Evolutionary conservation across 2,329 filamentous ascomycete species (phyloP), one percentile per base, ranked within the genome.

Genomic region (Colletotrichum sp.): DNA sequence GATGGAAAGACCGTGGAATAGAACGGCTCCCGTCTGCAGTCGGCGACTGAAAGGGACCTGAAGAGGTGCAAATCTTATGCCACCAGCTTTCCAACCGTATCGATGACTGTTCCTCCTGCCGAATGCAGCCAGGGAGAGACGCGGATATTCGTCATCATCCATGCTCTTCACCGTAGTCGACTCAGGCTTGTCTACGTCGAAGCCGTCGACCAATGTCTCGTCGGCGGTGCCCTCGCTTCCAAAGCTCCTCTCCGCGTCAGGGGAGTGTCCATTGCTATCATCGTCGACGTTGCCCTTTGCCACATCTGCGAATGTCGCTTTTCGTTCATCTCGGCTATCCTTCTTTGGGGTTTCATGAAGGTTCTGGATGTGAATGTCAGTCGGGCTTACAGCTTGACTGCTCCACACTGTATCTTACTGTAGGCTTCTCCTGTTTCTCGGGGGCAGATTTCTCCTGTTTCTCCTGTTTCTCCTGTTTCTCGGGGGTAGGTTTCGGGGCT

Each of bases 51-150:
- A 87, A 3, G 95, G 94, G 26, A 96, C 90, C 75, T 93, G 93
- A 78, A 95, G 87, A 18, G 96, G 96, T 8, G 96, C 97, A 89
- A 95, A 98, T 77, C 94, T 92, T 80, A 98, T 95, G 52, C 93
- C 87, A 64, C 85, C 86, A 9, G 85, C 83, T 34, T 80, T 83
- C 82, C 84, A 85, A 24, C 81, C 84, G 34, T 81, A 80, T 13
- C 77, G 78, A 72, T 84, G 82, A 36, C 71, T 69, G 34, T 75
- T 68, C 13, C 76, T 67, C 28, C 71, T 72, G 6, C 72, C 72
- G 13, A 30, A 64, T 3, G 68, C 66, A 34, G 72, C 65, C 8
- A 76, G 39, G 15, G 44, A 18, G 8, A 78, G 67, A 26, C 76
- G 77, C n/a, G 77, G 77, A 39, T 78, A 78, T 18, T 64, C 67